A percentile compares a stretch with the other conserved stretches of the same genome.
Evolutionary conservation across 257 asterid species (phyloP).

Genomic region (Scutellaria minor): DNA sequence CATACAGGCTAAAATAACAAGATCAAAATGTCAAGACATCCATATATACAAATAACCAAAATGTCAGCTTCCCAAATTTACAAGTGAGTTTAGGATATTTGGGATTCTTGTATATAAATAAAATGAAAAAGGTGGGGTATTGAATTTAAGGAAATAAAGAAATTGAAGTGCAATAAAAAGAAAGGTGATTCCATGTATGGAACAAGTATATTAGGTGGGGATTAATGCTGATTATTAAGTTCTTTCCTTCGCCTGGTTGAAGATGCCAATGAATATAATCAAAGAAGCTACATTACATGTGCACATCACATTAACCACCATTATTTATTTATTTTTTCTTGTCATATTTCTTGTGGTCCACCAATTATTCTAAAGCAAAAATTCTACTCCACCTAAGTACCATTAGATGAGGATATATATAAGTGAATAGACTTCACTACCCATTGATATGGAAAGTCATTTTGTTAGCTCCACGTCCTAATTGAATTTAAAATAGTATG

Average conservation of each 20-base stretch:
- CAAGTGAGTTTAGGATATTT: no score
- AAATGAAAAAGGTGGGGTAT: constrained; percentile 17
- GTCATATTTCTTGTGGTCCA: constrained; percentile 31
- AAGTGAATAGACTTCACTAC: no score
- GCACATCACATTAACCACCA: constrained; percentile 44
- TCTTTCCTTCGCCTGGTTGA: constrained; percentile 46
- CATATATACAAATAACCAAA: not conserved
- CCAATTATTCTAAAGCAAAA: constrained; percentile 5
- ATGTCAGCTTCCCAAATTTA: not conserved
- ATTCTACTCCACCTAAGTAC: not conserved
- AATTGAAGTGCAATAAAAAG: not conserved
- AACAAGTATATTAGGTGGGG: constrained; percentile 38
- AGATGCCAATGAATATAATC: constrained; percentile 43
- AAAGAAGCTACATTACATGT: constrained; percentile 42
- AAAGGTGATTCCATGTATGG: constrained; percentile 28
- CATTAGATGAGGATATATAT: no score
- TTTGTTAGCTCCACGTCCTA: no score
- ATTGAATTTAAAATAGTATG: no score
- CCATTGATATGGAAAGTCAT: no score
- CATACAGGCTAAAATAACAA: no score
- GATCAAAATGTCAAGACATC: no score
- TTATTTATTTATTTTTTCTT: not conserved
- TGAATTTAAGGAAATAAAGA: constrained; percentile 22
- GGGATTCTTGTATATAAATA: not conserved
- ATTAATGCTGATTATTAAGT: constrained; percentile 33